These are phyloP conservation scores for Aphanomyces euteiches DNA, from an alignment of 352 stramenopile species.

Conservation along the genomic window DNA sequence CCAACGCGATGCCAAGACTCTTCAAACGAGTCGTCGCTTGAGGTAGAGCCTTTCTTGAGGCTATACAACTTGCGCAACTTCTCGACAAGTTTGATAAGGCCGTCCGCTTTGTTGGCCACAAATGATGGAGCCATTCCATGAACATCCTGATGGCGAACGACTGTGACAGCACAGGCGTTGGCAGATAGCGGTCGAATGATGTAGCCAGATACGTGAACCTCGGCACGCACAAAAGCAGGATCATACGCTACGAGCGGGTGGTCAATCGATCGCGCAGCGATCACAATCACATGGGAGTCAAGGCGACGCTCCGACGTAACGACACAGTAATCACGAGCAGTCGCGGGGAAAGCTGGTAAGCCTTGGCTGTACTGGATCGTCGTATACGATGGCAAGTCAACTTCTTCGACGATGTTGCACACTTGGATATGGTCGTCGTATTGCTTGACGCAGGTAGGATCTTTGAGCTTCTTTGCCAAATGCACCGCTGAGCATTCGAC, in stretches of 20 bases:
- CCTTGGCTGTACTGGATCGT: constrained; percentile 23
- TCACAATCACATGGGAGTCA: constrained; percentile 2
- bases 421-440: constrained; percentile 9
- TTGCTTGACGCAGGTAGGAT: not conserved
- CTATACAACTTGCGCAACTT: not conserved
- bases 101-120: not conserved
- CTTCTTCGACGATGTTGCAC: constrained; percentile 1
- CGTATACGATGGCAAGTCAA: constrained; percentile 1
- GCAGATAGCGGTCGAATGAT: constrained; percentile 14
- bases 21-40: no score
- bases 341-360: constrained; percentile 12
- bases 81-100: not conserved
- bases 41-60: not conserved
- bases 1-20: no score
- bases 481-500: constrained; percentile 12
- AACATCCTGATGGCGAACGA: constrained; percentile 21
- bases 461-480: constrained; percentile 22
- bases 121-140: not conserved
- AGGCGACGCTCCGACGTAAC: constrained; percentile 9
- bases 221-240: constrained; percentile 9
- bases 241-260: constrained; percentile 7
- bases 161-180: constrained; percentile 1
- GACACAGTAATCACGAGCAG: constrained; percentile 22
- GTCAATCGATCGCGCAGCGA: constrained; percentile 15
- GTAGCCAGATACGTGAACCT: constrained; percentile 23